Evolutionary conservation across 179 eudicot genomes (phyloP), one percentile per base, ranked within the genome.

Genomic region (Camellia oleifera): DNA sequence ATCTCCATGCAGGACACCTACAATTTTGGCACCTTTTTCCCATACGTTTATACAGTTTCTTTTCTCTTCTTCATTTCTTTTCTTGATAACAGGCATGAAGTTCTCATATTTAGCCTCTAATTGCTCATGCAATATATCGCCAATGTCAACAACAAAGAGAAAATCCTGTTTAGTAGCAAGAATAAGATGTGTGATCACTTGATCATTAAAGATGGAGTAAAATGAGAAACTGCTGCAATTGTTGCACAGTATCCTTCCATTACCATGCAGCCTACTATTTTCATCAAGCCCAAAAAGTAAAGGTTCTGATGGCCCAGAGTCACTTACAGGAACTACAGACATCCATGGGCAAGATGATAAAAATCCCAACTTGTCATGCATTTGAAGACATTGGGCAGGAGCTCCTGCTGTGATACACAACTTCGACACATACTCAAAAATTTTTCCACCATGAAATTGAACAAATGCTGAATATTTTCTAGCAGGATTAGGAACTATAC

Each of bases 1-100:
- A 85, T 95, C 99, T 77, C 98, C 99, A 86, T 96, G 97, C 76
- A 94, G 90, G 76, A 94, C 93, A 7, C 98, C 96, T n/a, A 89
- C 82, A 72, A 96, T 81, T 82, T 84, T 92, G 76, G 99, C 92
- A 78, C 99, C 95, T 78, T 90, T 94, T 86, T 96, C 99, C 99
- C 99, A 96, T 74, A 96, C 74, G 74, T 87, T 87, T 12, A 90
- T 89, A 60, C 66, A 94, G 50, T 66, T 88, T 82, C 56, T 91
- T 69, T 80, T 81, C 74, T 92, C 93, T 85, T 92, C 94, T 69
- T 82, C 93, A 77, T 86, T 86, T 84, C 82, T 89, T 82, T 88
- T 92, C 82, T 78, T 88, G 69, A 87, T 79, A 84, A 85, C 88
- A 64, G 91, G 89, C 80, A 88, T 72, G 78, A 94, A 94, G 81